Evolutionary conservation across 805 yeast genomes (phyloP), one percentile per base, ranked within the genome.

Genomic region (Dipodascus geniculatus): DNA sequence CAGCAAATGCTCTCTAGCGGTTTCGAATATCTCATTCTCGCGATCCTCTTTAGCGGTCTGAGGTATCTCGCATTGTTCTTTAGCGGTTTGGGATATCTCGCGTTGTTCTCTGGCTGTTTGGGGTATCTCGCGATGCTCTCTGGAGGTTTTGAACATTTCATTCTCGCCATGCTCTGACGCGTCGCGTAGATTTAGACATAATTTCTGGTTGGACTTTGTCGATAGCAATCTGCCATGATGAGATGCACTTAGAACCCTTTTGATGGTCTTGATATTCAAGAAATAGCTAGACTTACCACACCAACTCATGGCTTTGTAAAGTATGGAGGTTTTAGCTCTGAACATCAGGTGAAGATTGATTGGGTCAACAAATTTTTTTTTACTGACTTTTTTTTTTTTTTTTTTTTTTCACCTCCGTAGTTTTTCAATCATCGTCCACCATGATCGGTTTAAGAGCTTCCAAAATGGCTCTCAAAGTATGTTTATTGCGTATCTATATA

Each of bases 391-490:
- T 28, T 28, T 28, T 28, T 11, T 6, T 11, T 28, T 28, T 28
- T 28, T 11, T 6, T 28, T 28, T 28, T 28, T 28, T 28, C 33
- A 28, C 9, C 6, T 11, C 33, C 6, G 33, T 11, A n/a, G n/a
- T n/a, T n/a, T n/a, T n/a, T n/a, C 11, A 6, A 28, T 6, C 9
- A 28, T 6, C 33, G 14, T 3, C 4, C 19, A 17, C 42, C 23
- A 56, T 52, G 42, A 56, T 22, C n/a, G 53, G 35, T 42, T 47
- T 52, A 19, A 55, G 17, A 6, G 31, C 38, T 3, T 48, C 50
- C 2, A 55, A 31, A 23, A 38, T 22, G 47, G 47, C 51, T 38
- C 38, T 33, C 22, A 49, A 48, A 28, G 33, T 22, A 17, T 19
- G 28, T 38, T n/a, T 19, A 14, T 19, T 22, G 16, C n/a, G 14